phyloP scores from a whole-genome alignment of 202 grass and related monocot species.

The Panicum virgatum region DNA sequence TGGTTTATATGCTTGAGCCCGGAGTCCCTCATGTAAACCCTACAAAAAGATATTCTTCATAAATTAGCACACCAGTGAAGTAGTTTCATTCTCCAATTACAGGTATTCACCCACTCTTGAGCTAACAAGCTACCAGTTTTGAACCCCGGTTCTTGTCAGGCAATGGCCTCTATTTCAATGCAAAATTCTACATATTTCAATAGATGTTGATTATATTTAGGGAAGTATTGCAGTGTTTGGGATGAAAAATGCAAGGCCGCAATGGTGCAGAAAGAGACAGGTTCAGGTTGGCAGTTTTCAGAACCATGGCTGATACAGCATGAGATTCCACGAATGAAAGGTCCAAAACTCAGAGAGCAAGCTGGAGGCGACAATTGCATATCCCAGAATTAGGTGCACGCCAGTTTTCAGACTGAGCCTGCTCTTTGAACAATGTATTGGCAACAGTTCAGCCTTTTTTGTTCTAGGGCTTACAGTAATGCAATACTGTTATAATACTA shows the following conservation, averaged over 20 bases:
- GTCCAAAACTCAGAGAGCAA: conserved; percentile 19
- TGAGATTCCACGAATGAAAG: not conserved
- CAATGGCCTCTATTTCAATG: no score
- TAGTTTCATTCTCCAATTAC: not conserved
- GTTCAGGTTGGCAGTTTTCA: not conserved
- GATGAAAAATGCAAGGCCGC: not conserved
- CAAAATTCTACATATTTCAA: not conserved
- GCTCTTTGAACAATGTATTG: not conserved
- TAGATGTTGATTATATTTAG: not conserved
- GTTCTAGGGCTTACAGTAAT: not conserved
- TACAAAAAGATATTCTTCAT: conserved; percentile 22
- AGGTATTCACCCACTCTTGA: not conserved
- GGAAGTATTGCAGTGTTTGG: not conserved
- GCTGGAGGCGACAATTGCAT: not conserved
- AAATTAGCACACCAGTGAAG: not conserved
- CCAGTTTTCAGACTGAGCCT: not conserved
- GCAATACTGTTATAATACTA: not conserved
- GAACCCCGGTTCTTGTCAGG: not conserved
- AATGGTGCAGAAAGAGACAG: not conserved
- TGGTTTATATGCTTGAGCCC: conserved; percentile 12
- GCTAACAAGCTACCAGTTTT: not conserved
- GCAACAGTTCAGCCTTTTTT: conserved; percentile 6
- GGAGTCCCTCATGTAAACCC: conserved; percentile 32
- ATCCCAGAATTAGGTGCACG: conserved; percentile 2
- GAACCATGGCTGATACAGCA: not conserved